Conservation (phyloP, 768 basidiomycete genomes). For the Crucibulum laeve region DNA sequence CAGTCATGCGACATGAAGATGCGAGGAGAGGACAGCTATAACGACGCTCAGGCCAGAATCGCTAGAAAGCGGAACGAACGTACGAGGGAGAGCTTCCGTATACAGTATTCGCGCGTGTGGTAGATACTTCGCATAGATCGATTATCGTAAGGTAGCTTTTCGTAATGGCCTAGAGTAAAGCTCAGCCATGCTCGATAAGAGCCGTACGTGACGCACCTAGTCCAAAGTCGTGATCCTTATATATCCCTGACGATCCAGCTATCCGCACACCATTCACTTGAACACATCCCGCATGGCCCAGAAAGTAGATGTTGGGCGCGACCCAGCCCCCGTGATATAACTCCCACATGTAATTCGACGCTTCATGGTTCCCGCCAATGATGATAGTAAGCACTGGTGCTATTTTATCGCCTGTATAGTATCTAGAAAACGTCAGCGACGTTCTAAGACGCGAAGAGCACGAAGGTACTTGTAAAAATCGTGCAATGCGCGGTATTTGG, state of each 20-base stretch:
- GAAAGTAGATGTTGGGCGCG: slow-evolving; percentile 94
- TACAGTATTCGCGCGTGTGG: slow-evolving; percentile 83
- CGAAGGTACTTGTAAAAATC: slow-evolving; percentile 72
- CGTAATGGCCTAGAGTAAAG: slow-evolving; percentile 61
- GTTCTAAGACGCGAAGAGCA: not conserved
- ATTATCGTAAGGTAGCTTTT: slow-evolving; percentile 76
- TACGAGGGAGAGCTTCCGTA: slow-evolving; percentile 75
- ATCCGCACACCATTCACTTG: slow-evolving; percentile 86
- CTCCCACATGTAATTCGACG: slow-evolving; percentile 96
- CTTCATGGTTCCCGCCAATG: slow-evolving; percentile 98
- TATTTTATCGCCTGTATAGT: slow-evolving; percentile 78
- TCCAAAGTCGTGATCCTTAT: slow-evolving; percentile 70
- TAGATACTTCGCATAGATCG: slow-evolving; percentile 79
- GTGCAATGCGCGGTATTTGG: slow-evolving; percentile 81
- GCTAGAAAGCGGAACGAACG: slow-evolving; percentile 14
- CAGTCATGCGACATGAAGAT: slow-evolving; percentile 97
- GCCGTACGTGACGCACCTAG: slow-evolving; percentile 47
- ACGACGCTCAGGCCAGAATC: too few relatives aligned
- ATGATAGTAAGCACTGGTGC: slow-evolving; percentile 89
- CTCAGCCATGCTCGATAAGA: not conserved
- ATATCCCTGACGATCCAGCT: slow-evolving; percentile 91
- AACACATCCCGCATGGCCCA: slow-evolving; percentile 88
- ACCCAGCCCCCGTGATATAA: slow-evolving; percentile 97
- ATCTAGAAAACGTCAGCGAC: slow-evolving; percentile 38
- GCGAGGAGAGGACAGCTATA: slow-evolving; percentile 59